A percentile compares a stretch with the other conserved stretches of the same genome.
Conservation (phyloP, 2,329 filamentous ascomycete species). For the Helicocarpus griseus region DNA sequence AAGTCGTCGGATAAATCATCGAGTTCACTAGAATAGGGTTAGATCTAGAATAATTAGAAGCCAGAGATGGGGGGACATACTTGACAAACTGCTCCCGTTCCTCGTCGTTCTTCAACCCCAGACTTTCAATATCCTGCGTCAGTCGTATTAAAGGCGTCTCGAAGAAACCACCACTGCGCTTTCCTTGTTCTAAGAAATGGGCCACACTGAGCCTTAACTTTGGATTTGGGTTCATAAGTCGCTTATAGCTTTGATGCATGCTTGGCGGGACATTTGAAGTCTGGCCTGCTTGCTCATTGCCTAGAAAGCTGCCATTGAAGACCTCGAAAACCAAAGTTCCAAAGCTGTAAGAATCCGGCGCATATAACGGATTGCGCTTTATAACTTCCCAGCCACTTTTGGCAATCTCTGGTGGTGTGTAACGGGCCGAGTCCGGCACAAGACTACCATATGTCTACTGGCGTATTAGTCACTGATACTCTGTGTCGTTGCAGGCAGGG, state of each 20-base stretch:
- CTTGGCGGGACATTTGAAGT: conserved; percentile 75
- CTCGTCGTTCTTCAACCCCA: conserved; percentile 74
- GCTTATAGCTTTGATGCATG: conserved; percentile 88
- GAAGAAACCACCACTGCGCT: conserved; percentile 74
- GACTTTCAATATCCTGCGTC: conserved; percentile 83
- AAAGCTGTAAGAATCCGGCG: conserved; percentile 79
- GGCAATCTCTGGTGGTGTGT: conserved; percentile 76
- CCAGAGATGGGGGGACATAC: conserved; percentile 28
- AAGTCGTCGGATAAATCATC: conserved; percentile 86
- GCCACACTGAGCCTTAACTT: conserved; percentile 76
- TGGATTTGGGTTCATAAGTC: conserved; percentile 77
- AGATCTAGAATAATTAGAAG: neutral
- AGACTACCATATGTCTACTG: conserved; percentile 71
- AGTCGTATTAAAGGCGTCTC: conserved; percentile 86
- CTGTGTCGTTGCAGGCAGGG: conserved; percentile 1
- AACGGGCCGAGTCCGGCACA: conserved; percentile 73
- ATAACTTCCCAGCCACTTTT: conserved; percentile 86
- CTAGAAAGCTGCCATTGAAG: conserved; percentile 76
- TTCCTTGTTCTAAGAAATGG: conserved; percentile 84
- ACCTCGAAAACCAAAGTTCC: conserved; percentile 79
- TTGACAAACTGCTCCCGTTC: conserved; percentile 79
- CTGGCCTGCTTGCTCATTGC: conserved; percentile 70
- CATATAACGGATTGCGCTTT: conserved; percentile 69
- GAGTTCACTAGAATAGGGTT: conserved; percentile 48
- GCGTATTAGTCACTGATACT: conserved; percentile 11